Evolutionary conservation across 2,329 filamentous ascomycete genomes (phyloP).

Genomic region (Aspergillus pseudotamarii): DNA sequence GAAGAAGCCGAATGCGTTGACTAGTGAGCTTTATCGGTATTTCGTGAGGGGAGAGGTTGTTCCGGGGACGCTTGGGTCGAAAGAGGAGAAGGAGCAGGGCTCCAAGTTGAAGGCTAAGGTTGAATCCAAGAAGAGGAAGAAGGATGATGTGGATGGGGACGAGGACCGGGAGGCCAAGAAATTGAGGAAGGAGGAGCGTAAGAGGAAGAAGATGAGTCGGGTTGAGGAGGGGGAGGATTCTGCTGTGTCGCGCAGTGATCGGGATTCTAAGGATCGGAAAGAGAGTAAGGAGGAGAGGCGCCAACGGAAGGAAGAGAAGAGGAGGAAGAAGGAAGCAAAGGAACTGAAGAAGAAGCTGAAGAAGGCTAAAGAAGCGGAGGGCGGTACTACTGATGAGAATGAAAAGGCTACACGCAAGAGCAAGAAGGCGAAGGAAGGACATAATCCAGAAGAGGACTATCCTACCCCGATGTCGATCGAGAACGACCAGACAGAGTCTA

Average conservation of each 20-base stretch:
- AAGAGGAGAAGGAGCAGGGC: constrained; percentile 9
- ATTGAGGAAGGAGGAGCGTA: constrained; percentile 24
- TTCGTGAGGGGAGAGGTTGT: constrained; percentile 84
- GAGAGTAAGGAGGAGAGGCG: constrained; percentile 30
- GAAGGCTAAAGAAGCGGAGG: constrained; percentile 27
- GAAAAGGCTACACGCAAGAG: constrained; percentile 18
- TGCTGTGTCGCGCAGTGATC: not conserved
- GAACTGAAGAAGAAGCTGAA: constrained; percentile 22
- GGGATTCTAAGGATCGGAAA: constrained; percentile 21
- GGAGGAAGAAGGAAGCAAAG: constrained; percentile 20
- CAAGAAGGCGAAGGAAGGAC: constrained; percentile 23
- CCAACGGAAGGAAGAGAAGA: constrained; percentile 30
- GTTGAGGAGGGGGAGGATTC: constrained; percentile 18
- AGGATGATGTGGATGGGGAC: constrained; percentile 37
- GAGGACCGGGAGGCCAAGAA: constrained; percentile 39
- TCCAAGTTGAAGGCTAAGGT: constrained; percentile 9
- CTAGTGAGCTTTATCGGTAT: constrained; percentile 69
- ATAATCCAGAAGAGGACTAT: constrained; percentile 29
- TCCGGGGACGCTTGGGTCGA: constrained; percentile 61
- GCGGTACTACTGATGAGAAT: constrained; percentile 17
- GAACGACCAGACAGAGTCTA: constrained; percentile 21
- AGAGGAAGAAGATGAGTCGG: constrained; percentile 17
- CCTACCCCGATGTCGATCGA: constrained; percentile 37
- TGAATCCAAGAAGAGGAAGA: constrained; percentile 33
- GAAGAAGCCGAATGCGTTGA: constrained; percentile 47